Base-by-base conservation (phyloP, 441 rosid genomes). In the Codiaeum variegatum region DNA sequence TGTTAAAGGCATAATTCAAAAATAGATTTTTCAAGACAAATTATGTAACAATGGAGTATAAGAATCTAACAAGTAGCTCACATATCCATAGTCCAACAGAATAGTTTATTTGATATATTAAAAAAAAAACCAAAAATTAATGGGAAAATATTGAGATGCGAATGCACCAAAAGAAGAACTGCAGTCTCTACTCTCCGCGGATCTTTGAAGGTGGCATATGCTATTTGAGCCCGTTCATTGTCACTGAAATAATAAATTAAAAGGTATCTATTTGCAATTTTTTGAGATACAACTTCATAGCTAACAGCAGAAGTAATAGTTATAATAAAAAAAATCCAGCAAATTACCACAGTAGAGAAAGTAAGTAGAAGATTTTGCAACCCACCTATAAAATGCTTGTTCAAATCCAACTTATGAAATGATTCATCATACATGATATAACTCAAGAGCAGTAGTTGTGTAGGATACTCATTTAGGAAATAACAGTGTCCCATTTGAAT, bases 181-280 rank as follows among this genome's bases (percentile, higher is more conserved):
- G 97, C 96, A 16, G 94, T 90, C 62, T 90, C 93, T 55, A 94
- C 92, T 1, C 94, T 94, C 78, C 87, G 91, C 34, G 86, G 65
- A 56, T 92, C 93, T 77, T 87, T 84, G 70, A 88, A 92, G 60
- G 94, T 85, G 75, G 90, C 88, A 11, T 73, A 86, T 0, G 91
- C 91, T n/a, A n/a, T n/a, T n/a, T n/a, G n/a, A n/a, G n/a, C n/a
- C n/a, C n/a, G n/a, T n/a, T n/a, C n/a, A n/a, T n/a, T 67, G 79
- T 86, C 90, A 81, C 97, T 90, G 83, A 69, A 77, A 70, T 51
- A 40, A n/a, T 2, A 47, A 40, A 16, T 6, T 21, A 59, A 4
- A 31, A 36, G 23, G 34, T 71, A n/a, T 62, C 4, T 6, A 62
- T 42, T 13, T 9, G 32, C 54, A n/a, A n/a, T n/a, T n/a, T n/a